phyloP scores from a whole-genome alignment of 2,329 filamentous ascomycete genomes.

The Endothia cerciana region DNA sequence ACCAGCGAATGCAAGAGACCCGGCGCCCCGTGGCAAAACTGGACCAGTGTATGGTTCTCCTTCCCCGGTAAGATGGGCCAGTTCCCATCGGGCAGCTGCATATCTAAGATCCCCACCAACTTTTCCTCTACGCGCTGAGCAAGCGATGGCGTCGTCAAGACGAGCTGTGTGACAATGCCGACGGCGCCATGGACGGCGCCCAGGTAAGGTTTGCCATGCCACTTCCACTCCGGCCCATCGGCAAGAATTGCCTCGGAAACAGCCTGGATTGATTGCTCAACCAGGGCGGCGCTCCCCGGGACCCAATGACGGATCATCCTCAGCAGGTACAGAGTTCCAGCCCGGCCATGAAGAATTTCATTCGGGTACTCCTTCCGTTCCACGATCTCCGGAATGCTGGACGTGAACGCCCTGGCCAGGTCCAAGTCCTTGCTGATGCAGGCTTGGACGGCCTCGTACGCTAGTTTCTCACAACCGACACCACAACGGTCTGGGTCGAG shows the following conservation, averaged over 20 bases:
- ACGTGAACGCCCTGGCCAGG: conserved; percentile 46
- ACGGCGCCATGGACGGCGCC: conserved; percentile 71
- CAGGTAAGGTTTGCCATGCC: conserved; percentile 64
- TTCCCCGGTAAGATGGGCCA: conserved; percentile 34
- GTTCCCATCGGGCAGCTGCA: conserved; percentile 53
- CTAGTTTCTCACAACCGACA: conserved; percentile 53
- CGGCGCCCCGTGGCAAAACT: conserved; percentile 65
- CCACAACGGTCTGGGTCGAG: conserved; percentile 53
- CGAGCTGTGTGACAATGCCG: conserved; percentile 71
- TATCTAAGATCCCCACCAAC: conserved; percentile 58
- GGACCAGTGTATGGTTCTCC: conserved; percentile 46
- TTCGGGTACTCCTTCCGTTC: conserved; percentile 50
- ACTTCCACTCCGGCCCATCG: conserved; percentile 60
- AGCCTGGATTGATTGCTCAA: conserved; percentile 58
- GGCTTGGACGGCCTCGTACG: conserved; percentile 50
- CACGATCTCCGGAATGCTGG: conserved; percentile 42
- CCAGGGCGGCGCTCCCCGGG: conserved; percentile 48
- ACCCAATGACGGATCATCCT: conserved; percentile 64
- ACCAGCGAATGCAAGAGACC: conserved; percentile 59
- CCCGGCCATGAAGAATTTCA: conserved; percentile 69
- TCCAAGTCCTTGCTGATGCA: conserved; percentile 45
- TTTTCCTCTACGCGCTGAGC: conserved; percentile 57
- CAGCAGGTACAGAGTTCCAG: conserved; percentile 70
- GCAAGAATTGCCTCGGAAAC: conserved; percentile 64
- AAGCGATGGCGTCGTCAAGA: conserved; percentile 59